Conservation (phyloP, 805 yeast genomes). For the Kluyveromyces siamensis region DNA sequence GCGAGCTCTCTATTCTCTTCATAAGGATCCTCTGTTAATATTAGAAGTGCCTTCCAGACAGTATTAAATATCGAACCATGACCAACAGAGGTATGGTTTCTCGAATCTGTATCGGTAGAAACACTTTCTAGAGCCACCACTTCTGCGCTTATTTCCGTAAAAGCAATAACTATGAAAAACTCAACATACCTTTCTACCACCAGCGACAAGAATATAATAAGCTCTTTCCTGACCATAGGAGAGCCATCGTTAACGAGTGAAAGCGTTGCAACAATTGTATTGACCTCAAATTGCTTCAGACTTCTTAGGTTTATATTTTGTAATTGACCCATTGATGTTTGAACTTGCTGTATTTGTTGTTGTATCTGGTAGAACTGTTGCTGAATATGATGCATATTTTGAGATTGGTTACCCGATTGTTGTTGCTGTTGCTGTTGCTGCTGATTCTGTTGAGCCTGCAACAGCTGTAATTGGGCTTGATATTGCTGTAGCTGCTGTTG, state of each 20-base stretch:
- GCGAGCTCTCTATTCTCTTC: constrained; percentile 68
- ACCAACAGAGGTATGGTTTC: constrained; percentile 57
- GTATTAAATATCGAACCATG: constrained; percentile 82
- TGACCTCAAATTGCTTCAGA: constrained; percentile 57
- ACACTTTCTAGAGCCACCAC: constrained; percentile 45
- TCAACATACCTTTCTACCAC: constrained; percentile 60
- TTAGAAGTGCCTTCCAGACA: constrained; percentile 76
- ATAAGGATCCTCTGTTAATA: constrained; percentile 82
- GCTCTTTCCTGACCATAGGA: constrained; percentile 78
- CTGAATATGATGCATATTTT: constrained; percentile 10
- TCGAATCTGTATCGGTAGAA: constrained; percentile 11
- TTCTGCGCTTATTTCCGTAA: constrained; percentile 75
- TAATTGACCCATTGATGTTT: constrained; percentile 19
- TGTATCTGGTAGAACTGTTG: constrained; percentile 25
- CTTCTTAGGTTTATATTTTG: constrained; percentile 32
- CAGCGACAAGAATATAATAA: constrained; percentile 65
- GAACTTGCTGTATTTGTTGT: constrained; percentile 23
- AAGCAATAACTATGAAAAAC: constrained; percentile 80
- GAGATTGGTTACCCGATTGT: constrained; percentile 4
- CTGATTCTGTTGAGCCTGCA: constrained; percentile 18
- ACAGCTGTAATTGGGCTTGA: constrained; percentile 24
- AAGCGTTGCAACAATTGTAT: constrained; percentile 59
- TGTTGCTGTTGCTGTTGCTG: constrained; percentile 19
- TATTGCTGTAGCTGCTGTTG: constrained; percentile 27
- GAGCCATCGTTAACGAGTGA: constrained; percentile 79